A percentile compares a stretch with the other conserved stretches of the same genome.
Evolutionary conservation across 306 rosid species (phyloP).

Genomic region (Purshia tridentata): DNA sequence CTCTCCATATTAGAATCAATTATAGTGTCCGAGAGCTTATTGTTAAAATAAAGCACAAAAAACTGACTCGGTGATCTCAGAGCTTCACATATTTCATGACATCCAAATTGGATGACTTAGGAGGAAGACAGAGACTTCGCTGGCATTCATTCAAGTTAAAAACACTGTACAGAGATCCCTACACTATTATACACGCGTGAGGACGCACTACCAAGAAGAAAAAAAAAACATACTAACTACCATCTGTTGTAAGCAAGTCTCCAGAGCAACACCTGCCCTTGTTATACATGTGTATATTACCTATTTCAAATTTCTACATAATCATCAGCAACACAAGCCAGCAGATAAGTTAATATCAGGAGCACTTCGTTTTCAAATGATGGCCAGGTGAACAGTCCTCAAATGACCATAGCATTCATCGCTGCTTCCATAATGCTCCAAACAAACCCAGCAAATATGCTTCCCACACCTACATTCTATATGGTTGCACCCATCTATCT

Average conservation of each 20-base stretch:
- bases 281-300: background rate
- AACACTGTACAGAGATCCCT: background rate
- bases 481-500: conserved; percentile 91
- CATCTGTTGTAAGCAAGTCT: background rate
- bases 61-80: background rate
- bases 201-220: background rate
- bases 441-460: conserved; percentile 92
- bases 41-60: background rate
- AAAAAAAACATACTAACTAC: too few species aligned
- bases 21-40: background rate
- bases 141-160: conserved; percentile 1
- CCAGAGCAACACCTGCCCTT: background rate
- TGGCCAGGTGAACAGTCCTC: conserved; percentile 57
- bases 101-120: background rate
- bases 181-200: background rate
- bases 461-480: conserved; percentile 80
- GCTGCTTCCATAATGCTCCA: conserved; percentile 51
- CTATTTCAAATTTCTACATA: background rate
- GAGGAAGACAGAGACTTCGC: background rate
- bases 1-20: background rate
- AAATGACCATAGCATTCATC: conserved; percentile 77
- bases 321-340: conserved; percentile 9
- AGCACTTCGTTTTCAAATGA: conserved; percentile 35
- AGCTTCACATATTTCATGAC: background rate
- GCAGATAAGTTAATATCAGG: background rate